These are phyloP conservation scores for Conticribra guillardii DNA, from an alignment of 108 stramenopile genomes.

Conservation along the genomic window DNA sequence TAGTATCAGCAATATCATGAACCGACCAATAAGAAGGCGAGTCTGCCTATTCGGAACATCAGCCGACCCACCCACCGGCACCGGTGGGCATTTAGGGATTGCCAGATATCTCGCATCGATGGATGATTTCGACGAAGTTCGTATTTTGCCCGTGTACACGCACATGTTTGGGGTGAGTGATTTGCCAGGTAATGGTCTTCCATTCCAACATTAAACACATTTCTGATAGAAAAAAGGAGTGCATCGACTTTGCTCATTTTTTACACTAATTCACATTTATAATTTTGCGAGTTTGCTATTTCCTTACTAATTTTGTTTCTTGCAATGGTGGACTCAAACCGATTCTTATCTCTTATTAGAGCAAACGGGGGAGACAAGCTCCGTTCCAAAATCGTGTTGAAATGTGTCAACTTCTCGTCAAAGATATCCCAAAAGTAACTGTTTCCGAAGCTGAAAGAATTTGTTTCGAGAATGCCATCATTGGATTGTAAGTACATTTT, in stretches of 20 bases:
- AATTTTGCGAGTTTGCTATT: too few species aligned
- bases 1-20: too few species aligned
- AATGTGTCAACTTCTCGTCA: slow-evolving; percentile 78
- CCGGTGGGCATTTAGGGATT: slow-evolving; percentile 81
- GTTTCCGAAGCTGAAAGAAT: slow-evolving; percentile 74
- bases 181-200: not conserved
- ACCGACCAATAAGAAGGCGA: slow-evolving; percentile 17
- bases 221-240: too few species aligned
- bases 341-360: slow-evolving; percentile 13
- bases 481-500: slow-evolving; percentile 47
- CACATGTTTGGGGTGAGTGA: slow-evolving; percentile 73
- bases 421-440: slow-evolving; percentile 52
- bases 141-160: slow-evolving; percentile 77
- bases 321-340: too few species aligned
- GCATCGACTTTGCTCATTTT: not conserved
- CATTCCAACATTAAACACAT: not conserved
- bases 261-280: not conserved
- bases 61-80: slow-evolving; percentile 87
- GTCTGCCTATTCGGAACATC: slow-evolving; percentile 87
- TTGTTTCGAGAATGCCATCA: slow-evolving; percentile 54
- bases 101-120: slow-evolving; percentile 48
- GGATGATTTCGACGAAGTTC: slow-evolving; percentile 69
- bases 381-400: slow-evolving; percentile 66
- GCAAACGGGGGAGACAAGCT: slow-evolving; percentile 69
- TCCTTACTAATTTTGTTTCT: too few species aligned